Evolutionary conservation across 768 basidiomycete genomes (phyloP).

Genomic region (Calocybe indica): DNA sequence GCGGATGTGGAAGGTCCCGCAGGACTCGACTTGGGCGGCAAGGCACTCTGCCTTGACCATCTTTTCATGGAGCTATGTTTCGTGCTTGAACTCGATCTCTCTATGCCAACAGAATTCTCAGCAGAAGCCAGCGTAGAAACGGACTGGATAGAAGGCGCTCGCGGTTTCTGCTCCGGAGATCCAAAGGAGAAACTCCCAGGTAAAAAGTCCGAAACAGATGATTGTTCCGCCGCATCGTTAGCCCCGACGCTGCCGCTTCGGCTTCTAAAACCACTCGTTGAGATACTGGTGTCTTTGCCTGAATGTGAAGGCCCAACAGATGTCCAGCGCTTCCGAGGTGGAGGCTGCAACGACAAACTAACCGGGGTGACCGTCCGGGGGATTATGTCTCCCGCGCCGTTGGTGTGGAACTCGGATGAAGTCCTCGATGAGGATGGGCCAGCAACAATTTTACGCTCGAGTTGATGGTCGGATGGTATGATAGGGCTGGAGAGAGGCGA

Average conservation of each 20-base stretch:
- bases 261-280: conserved; percentile 14
- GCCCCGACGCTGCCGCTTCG: conserved; percentile 8
- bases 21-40: conserved; percentile 49
- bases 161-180: conserved; percentile 31
- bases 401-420: conserved; percentile 25
- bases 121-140: conserved; percentile 39
- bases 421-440: conserved; percentile 12
- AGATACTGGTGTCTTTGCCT: conserved; percentile 10
- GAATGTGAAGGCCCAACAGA: conserved; percentile 20
- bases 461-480: conserved; percentile 19
- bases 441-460: conserved; percentile 27
- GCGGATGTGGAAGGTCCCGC: conserved; percentile 52
- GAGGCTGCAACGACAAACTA: conserved; percentile 38
- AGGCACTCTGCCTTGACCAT: conserved; percentile 48
- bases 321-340: conserved; percentile 45
- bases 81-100: conserved; percentile 32
- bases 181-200: conserved; percentile 22
- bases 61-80: conserved; percentile 30
- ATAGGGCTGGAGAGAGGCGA: conserved; percentile 19
- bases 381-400: conserved; percentile 17
- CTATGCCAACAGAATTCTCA: conserved; percentile 26
- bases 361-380: conserved; percentile 27
- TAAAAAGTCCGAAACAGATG: conserved; percentile 17
- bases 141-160: conserved; percentile 37
- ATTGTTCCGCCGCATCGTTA: conserved; percentile 15